These are phyloP conservation scores for Moesziomyces sp. DNA, from an alignment of 1,284 basidiomycete species.

Conservation along the genomic window DNA sequence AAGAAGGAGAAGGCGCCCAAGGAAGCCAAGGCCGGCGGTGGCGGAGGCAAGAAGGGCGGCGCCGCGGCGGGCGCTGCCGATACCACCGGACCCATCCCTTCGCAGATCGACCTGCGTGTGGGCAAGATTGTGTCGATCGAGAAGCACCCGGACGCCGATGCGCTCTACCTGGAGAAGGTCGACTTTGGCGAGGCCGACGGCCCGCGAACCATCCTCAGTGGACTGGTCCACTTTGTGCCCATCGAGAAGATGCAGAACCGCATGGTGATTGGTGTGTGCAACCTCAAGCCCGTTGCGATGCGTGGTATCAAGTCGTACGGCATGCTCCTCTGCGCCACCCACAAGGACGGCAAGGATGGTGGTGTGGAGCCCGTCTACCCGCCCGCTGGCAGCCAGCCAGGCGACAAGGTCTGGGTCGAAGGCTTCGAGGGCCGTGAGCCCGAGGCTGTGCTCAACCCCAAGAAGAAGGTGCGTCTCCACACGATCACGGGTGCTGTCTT, in stretches of 20 bases:
- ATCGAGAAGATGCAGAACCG: constrained; percentile 66
- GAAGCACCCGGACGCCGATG: constrained; percentile 66
- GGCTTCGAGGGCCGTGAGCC: constrained; percentile 65
- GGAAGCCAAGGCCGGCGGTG: constrained; percentile 55
- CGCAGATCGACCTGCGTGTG: constrained; percentile 65
- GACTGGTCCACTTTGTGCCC: constrained; percentile 66
- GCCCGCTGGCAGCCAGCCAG: constrained; percentile 58
- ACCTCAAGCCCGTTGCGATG: constrained; percentile 66
- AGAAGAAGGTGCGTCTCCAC: constrained; percentile 61
- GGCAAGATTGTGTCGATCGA: constrained; percentile 65
- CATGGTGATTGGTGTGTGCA: constrained; percentile 66
- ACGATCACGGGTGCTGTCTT: background rate
- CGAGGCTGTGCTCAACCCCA: constrained; percentile 65
- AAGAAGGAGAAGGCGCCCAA: constrained; percentile 62
- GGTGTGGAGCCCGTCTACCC: constrained; percentile 65
- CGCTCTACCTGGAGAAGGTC: constrained; percentile 66
- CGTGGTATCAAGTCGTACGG: constrained; percentile 67
- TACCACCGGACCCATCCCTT: constrained; percentile 54
- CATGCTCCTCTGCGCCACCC: constrained; percentile 65
- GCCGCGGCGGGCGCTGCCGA: constrained; percentile 47
- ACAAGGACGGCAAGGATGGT: constrained; percentile 63
- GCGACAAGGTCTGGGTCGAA: constrained; percentile 65
- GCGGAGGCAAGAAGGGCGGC: constrained; percentile 52
- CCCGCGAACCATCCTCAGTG: constrained; percentile 64
- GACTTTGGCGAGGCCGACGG: constrained; percentile 67